Evolutionary conservation across 306 rosid genomes (phyloP), one percentile per base, ranked within the genome.

Genomic region (Cucurbita argyrosperma): DNA sequence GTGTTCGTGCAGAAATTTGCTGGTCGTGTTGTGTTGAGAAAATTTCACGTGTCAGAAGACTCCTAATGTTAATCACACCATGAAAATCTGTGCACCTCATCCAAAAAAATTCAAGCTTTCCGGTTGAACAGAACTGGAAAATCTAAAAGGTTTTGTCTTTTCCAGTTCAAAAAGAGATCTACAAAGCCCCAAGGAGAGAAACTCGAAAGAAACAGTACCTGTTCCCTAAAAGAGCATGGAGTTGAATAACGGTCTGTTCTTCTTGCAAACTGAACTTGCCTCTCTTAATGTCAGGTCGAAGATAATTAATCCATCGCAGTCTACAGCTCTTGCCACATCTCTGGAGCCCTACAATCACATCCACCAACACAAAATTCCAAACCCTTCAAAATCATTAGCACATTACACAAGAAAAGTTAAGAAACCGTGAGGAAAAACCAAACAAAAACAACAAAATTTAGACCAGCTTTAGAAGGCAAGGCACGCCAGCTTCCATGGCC

Each of bases 401-500:
- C 21, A 16, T 52, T 6, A 16, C 21, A 6, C 35, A 30, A 30
- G 35, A 30, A 30, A 30, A 30, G 35, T 30, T 30, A 30, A 30
- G 35, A 30, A 30, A 30, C 35, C 35, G 35, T 2, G 35, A 30
- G 35, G 18, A 52, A 14, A 52, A 53, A 51, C 15, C 12, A n/a
- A 37, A 38, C 13, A 16, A 10, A 8, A 55, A 43, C 11, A 14
- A 8, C 6, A 51, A 58, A 46, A 5, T 30, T 30, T 54, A 15
- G 2, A 95, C 99, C 99, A 42, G 99, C 97, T 89, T 89, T 95
- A 45, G 88, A 61, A 0, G 99, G 99, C 79, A 95, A 90, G 60
- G 99, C 99, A 62, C 99, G 87, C 99, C 99, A 95, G 75, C 99
- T 95, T 55, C 99, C 99, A 79, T 95, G 99, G 75, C 99, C 97